Evolutionary conservation across 108 stramenopile species (phyloP).

Genomic region (Skeletonema marinoi): DNA sequence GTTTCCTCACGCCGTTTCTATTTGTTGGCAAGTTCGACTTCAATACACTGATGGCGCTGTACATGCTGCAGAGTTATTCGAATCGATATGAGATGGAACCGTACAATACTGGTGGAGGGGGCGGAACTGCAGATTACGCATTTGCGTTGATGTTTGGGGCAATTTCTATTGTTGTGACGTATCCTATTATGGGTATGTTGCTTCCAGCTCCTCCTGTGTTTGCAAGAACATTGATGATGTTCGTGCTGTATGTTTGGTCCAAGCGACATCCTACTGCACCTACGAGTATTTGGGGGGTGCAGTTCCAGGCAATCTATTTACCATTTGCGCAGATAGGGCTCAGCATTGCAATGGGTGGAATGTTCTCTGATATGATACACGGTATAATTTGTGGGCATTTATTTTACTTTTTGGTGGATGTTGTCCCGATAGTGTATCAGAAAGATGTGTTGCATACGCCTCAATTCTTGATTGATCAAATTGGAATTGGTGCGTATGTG

Average conservation of each 20-base stretch:
- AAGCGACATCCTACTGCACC: conserved; percentile 78
- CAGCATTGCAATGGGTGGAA: conserved; percentile 73
- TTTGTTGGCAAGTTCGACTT: conserved; percentile 77
- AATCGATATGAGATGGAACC: conserved; percentile 80
- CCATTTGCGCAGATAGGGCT: conserved; percentile 85
- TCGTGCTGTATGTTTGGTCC: conserved; percentile 86
- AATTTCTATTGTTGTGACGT: conserved; percentile 57
- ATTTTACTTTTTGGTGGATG: conserved; percentile 90
- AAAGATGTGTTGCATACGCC: conserved; percentile 85
- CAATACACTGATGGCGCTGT: conserved; percentile 70
- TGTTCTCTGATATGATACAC: conserved; percentile 65
- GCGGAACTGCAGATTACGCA: conserved; percentile 65
- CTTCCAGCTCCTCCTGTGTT: conserved; percentile 61
- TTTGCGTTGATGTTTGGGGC: conserved; percentile 71
- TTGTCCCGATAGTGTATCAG: conserved; percentile 82
- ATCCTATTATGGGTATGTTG: conserved; percentile 54
- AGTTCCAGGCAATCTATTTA: conserved; percentile 76
- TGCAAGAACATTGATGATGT: conserved; percentile 71
- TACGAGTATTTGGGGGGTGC: conserved; percentile 88
- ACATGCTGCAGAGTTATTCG: conserved; percentile 69
- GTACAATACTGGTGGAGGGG: conserved; percentile 90
- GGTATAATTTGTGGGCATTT: conserved; percentile 86
- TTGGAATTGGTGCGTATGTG: conserved; percentile 83
- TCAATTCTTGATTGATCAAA: conserved; percentile 78
- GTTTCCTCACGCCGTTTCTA: conserved; percentile 77